A percentile compares a stretch with the other conserved stretches of the same genome.
Evolutionary conservation across 129 eudicot genomes (phyloP).

Genomic region (Kitagawia praeruptora): DNA sequence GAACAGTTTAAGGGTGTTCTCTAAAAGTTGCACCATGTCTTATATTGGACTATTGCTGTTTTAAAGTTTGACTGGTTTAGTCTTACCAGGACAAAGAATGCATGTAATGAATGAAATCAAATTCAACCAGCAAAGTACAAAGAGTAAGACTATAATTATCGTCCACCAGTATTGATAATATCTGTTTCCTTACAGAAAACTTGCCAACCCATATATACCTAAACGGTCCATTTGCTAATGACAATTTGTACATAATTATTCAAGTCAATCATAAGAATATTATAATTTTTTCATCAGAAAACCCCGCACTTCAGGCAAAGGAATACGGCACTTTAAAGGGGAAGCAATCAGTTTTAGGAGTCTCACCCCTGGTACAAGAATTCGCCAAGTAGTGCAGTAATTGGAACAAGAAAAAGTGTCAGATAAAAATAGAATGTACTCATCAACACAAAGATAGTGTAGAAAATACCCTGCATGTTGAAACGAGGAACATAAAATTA

Average conservation of each 20-base stretch:
- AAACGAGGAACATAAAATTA: not conserved
- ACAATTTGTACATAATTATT: not conserved
- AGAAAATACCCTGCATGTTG: slow-evolving; percentile 59
- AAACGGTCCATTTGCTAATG: not conserved
- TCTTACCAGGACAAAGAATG: not conserved
- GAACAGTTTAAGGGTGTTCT: not conserved
- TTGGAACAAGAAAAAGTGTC: slow-evolving; percentile 61
- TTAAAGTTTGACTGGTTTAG: not conserved
- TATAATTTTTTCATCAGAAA: not conserved
- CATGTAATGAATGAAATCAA: not conserved
- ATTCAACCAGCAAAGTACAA: not conserved
- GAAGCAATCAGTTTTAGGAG: slow-evolving; percentile 2
- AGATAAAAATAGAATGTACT: slow-evolving; percentile 72
- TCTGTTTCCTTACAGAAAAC: not conserved
- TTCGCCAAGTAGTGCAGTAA: slow-evolving; percentile 71
- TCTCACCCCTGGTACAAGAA: slow-evolving; percentile 73
- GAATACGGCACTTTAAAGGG: not conserved
- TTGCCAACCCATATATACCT: not conserved
- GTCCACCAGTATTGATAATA: not conserved
- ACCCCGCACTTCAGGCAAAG: not conserved
- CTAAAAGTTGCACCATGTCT: not conserved
- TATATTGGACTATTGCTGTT: not conserved
- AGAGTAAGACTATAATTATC: not conserved
- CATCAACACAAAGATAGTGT: slow-evolving; percentile 54
- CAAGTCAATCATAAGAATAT: not conserved